Evolutionary conservation across 2,329 filamentous ascomycete genomes (phyloP), one percentile per base, ranked within the genome.

Genomic region (Botrytis pseudocinerea): DNA sequence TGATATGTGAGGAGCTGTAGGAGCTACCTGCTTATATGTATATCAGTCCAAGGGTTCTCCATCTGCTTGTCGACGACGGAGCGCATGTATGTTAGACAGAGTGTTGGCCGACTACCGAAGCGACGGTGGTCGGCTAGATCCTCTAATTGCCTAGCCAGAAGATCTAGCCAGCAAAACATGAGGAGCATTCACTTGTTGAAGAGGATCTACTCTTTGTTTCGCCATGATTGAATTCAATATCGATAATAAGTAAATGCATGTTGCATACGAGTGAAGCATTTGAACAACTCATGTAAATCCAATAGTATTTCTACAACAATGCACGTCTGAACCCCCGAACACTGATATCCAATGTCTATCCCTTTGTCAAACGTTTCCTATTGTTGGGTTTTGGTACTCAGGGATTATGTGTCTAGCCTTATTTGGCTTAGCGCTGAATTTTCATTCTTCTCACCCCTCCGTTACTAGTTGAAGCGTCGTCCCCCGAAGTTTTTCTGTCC

Each of bases 381-480:
- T 64, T 46, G 61, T 65, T 65, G 62, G 28, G n/a, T 65, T 46
- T 28, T 18, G 40, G 28, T 28, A 35, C 35, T 9, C 25, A 32
- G 35, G 63, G 63, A 38, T 66, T 51, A 6, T 32, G 0, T 4
- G 42, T 32, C 65, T 69, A 69, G 57, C 65, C 48, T 1, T 12
- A 32, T 69, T 5, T 28, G 18, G 65, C 12, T 57, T 69, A 69
- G 65, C 40, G 10, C 40, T 22, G 25, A 69, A 69, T 69, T 44
- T 69, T 69, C 65, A n/a, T 68, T 48, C 40, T 57, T 69, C 65
- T 69, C 65, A 69, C 65, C 65, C 65, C 65, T 69, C 65, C 48
- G 25, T 54, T 12, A 40, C 48, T 68, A 54, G 46, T 68, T 28
- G 64, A 54, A 40, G 46, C n/a, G 35, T 54, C 48, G 46, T 48